Evolutionary conservation across 2,329 filamentous ascomycete species (phyloP), one percentile per base, ranked within the genome.

Genomic region (Trichoderma sp.): DNA sequence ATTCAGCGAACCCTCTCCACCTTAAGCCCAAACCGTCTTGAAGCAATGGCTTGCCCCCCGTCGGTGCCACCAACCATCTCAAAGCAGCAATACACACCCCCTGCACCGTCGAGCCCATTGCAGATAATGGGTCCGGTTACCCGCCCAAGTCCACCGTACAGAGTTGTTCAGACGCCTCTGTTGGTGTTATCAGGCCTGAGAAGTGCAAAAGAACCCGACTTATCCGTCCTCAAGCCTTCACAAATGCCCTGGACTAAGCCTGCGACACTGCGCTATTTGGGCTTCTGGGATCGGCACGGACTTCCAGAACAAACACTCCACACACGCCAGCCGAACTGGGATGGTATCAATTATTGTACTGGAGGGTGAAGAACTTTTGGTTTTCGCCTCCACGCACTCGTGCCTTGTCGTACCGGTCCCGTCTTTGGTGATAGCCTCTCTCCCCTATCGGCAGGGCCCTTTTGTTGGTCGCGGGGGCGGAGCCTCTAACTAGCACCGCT

Each of bases 171-270:
- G 17, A 36, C 43, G 63, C 63, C 47, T 66, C 34, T 59, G 3
- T 26, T 59, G 32, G 47, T 68, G 57, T 62, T 69, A 69, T 69
- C 66, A 50, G 66, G 57, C 26, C n/a, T 5, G n/a, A 9, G 4
- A 61, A 13, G 55, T 32, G 66, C 66, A 69, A 69, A 69, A 69
- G 66, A 36, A 69, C 66, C 66, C 66, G 66, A 69, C 57, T 69
- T 69, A 69, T 69, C 66, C 66, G 66, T 69, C 39, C 15, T 12
- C 15, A 3, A 26, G 20, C 13, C 20, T 50, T 23, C 63, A 34
- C 39, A 9, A 7, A 15, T 57, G 55, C 28, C 57, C 39, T 50
- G 66, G n/a, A n/a, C 20, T 62, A 36, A 13, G 23, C 36, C 66
- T 36, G 57, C 36, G 8, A 69, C 63, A 7, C 20, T 50, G 66